These are phyloP conservation scores for Boletus insuetus DNA, from an alignment of 768 basidiomycete species.

Conservation along the genomic window DNA sequence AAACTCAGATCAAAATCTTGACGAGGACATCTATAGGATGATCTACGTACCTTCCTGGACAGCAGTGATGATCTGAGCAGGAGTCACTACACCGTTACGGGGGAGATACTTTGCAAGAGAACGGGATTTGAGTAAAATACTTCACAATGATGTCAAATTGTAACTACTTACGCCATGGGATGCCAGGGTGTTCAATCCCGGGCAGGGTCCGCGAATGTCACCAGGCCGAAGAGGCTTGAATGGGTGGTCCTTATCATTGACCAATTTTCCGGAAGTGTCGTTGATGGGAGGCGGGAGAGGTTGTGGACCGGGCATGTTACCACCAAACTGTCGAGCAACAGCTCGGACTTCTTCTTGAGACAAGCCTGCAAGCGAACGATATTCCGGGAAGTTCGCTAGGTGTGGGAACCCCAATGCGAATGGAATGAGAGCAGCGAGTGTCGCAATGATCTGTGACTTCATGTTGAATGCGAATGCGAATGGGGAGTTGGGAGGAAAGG, in stretches of 20 bases:
- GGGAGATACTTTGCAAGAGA: constrained; percentile 12
- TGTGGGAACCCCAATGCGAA: constrained; percentile 5
- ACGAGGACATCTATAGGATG: too few species aligned
- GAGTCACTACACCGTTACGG: constrained; percentile 14
- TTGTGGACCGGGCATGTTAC: constrained; percentile 17
- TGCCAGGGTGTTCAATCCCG: constrained; percentile 22
- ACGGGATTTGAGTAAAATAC: neutral
- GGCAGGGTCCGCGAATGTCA: constrained; percentile 21
- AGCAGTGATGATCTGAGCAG: constrained; percentile 21
- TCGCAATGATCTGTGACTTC: neutral
- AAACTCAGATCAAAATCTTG: neutral
- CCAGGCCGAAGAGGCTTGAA: constrained; percentile 5
- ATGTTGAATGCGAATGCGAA: too few species aligned
- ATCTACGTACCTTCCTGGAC: constrained; percentile 14
- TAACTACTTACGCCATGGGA: constrained; percentile 18
- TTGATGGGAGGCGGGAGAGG: constrained; percentile 11
- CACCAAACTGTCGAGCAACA: constrained; percentile 4
- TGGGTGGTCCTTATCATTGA: constrained; percentile 10
- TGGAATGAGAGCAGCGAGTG: neutral
- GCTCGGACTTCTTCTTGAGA: constrained; percentile 15
- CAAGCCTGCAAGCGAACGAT: constrained; percentile 19
- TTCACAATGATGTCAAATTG: neutral
- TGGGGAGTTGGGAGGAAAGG: too few species aligned
- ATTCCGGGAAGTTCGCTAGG: constrained; percentile 8
- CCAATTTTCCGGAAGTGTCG: constrained; percentile 17